Conservation (phyloP, 306 rosid species). For the Betula pendula region DNA sequence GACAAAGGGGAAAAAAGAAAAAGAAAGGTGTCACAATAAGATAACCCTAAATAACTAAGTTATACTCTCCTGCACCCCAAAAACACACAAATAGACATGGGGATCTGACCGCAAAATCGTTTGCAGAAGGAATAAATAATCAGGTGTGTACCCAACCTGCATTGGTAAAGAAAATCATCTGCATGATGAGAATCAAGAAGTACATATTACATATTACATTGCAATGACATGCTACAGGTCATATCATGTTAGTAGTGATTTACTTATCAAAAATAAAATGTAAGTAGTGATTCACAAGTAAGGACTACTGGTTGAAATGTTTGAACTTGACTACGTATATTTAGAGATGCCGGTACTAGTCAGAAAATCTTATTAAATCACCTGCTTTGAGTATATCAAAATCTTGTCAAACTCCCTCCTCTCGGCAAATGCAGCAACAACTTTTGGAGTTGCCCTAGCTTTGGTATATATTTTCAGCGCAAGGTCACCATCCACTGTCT, state of each 20-base stretch:
- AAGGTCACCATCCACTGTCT: conserved; percentile 96
- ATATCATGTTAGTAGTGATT: not conserved
- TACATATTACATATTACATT: not conserved
- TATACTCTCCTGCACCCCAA: not conserved
- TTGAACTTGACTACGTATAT: not conserved
- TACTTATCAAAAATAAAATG: not conserved
- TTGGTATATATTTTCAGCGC: conserved; percentile 94
- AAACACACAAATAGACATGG: conserved; percentile 64
- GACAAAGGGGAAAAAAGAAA: no score
- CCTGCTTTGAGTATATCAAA: conserved; percentile 99
- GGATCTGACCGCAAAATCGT: conserved; percentile 96
- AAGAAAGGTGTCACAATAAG: no score
- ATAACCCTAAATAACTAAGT: no score
- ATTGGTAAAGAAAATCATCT: not conserved
- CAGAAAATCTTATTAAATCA: conserved; percentile 15
- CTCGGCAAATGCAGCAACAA: conserved; percentile 99
- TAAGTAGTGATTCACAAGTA: not conserved
- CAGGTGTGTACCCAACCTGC: conserved; percentile 97
- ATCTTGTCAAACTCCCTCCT: conserved; percentile 98
- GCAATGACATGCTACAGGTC: not conserved
- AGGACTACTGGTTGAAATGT: not conserved
- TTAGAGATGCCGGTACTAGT: not conserved
- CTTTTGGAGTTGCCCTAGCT: conserved; percentile 99
- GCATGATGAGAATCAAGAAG: not conserved
- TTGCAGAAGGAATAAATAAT: conserved; percentile 94